A percentile compares a stretch with the other conserved stretches of the same genome.
phyloP scores from a whole-genome alignment of 768 basidiomycete species.

The Gelatoporia subvermispora region DNA sequence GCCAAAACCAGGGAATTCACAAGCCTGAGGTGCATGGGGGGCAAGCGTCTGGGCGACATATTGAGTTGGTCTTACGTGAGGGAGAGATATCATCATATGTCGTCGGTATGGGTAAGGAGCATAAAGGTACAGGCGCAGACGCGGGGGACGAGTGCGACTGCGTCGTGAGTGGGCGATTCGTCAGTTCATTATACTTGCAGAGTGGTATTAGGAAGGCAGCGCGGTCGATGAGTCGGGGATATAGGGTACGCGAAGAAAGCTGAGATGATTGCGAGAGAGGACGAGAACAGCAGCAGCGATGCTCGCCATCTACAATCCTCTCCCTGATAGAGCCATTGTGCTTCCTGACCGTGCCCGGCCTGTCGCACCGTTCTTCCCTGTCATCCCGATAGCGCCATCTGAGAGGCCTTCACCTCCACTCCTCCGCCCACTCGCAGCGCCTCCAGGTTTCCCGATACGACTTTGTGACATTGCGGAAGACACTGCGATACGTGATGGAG shows the following conservation, averaged over 20 bases:
- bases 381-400: slow-evolving; percentile 5
- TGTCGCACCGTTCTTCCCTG: slow-evolving; percentile 12
- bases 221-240: not conserved
- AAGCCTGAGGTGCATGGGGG: not conserved
- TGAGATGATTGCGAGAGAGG: not conserved
- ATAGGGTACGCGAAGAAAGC: not conserved
- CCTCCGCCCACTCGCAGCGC: slow-evolving; percentile 18
- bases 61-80: not conserved
- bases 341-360: slow-evolving; percentile 23
- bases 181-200: slow-evolving; percentile 21
- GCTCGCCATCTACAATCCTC: slow-evolving; percentile 3
- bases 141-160: slow-evolving; percentile 10
- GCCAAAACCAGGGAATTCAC: not conserved
- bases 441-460: slow-evolving; percentile 25
- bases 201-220: slow-evolving; percentile 1
- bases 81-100: slow-evolving; percentile 16
- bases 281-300: not conserved
- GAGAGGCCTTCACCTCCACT: slow-evolving; percentile 18
- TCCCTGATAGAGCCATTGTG: slow-evolving; percentile 9
- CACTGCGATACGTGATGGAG: slow-evolving; percentile 18
- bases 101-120: slow-evolving; percentile 15
- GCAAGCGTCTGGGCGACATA: not conserved
- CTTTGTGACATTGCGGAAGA: slow-evolving; percentile 23
- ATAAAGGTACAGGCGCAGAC: slow-evolving; percentile 10
- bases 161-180: slow-evolving; percentile 12